These are phyloP conservation scores for Zizania palustris DNA, from an alignment of 202 grass and related monocot genomes.

Conservation along the genomic window DNA sequence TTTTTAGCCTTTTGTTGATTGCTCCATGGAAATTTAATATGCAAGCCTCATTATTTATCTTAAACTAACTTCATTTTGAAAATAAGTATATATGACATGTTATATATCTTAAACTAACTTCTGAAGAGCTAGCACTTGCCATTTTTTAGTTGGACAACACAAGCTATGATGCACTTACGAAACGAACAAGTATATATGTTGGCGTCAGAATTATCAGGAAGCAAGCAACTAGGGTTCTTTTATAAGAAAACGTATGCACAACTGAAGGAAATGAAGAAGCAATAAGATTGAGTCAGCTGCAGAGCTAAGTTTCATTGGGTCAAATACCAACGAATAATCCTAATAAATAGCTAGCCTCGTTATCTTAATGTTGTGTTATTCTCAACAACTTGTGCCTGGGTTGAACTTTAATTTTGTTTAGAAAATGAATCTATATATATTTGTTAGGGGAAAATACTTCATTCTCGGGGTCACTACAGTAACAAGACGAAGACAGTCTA, in stretches of 20 bases:
- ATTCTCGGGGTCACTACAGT: too few species aligned
- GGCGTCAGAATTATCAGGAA: not conserved
- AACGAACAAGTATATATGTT: not conserved
- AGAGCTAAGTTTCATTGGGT: constrained; percentile 10
- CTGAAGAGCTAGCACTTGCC: constrained; percentile 22
- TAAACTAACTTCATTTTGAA: too few species aligned
- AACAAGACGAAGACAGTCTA: too few species aligned
- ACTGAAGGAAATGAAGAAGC: constrained; percentile 20
- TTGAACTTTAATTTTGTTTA: not conserved
- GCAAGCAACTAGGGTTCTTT: constrained; percentile 3
- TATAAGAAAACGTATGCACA: constrained; percentile 34
- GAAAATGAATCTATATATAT: not conserved
- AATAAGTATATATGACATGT: too few species aligned
- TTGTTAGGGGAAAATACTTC: too few species aligned
- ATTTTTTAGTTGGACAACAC: constrained; percentile 21
- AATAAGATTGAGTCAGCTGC: constrained; percentile 7
- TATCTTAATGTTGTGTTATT: not conserved
- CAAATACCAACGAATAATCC: not conserved
- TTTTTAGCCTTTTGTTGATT: not conserved
- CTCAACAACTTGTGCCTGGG: constrained; percentile 4
- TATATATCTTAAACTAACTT: too few species aligned
- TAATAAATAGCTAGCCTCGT: not conserved
- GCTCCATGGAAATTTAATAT: not conserved
- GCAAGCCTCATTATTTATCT: not conserved
- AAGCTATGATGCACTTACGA: constrained; percentile 1